Evolutionary conservation across 306 rosid species (phyloP).

Genomic region (Malus domestica): ASM211411v1 NC_041795.1:31085501-31086000

Average conservation of each 20-base stretch:
- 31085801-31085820: background rate
- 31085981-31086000: background rate
- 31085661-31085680: background rate
- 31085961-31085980: background rate
- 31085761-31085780: background rate
- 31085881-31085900: background rate
- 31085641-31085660: background rate
- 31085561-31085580: constrained; percentile 21
- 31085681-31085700: constrained; percentile 11
- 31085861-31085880: background rate
- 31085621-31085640: background rate
- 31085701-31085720: background rate
- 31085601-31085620: background rate
- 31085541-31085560: constrained; percentile 5
- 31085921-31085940: background rate
- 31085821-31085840: background rate
- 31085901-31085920: background rate
- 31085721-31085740: background rate
- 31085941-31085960: background rate
- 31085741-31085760: background rate
- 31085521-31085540: background rate
- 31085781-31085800: background rate
- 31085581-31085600: background rate
- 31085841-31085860: background rate
- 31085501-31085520: constrained; percentile 5